phyloP scores from a whole-genome alignment of 768 basidiomycete species.

The Hydnum rufescens region DNA sequence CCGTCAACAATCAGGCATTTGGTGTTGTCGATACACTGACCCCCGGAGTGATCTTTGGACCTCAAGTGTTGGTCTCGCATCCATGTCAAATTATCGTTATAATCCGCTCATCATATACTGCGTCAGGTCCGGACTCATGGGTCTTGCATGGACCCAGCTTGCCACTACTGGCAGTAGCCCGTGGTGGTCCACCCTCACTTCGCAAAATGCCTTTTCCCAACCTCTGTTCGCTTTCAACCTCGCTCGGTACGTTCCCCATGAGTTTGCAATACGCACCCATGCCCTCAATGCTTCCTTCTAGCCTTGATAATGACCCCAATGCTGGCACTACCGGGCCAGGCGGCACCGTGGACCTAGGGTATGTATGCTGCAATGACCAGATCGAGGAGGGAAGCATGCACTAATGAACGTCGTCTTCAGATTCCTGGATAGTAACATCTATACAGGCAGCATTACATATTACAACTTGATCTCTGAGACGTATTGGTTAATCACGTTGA shows the following conservation, averaged over 20 bases:
- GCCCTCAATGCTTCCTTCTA: no score
- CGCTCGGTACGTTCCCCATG: conserved; percentile 4
- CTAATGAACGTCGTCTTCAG: not conserved
- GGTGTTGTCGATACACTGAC: not conserved
- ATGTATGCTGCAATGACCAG: not conserved
- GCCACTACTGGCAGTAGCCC: conserved; percentile 4
- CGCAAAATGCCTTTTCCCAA: conserved; percentile 3
- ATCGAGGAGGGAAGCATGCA: not conserved
- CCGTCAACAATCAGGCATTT: conserved; percentile 8
- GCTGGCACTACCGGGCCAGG: not conserved
- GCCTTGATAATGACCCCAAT: not conserved
- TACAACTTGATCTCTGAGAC: conserved; percentile 7
- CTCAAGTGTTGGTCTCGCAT: no score
- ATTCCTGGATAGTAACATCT: not conserved
- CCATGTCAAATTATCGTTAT: no score
- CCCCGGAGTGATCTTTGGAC: not conserved
- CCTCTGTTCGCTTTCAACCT: conserved; percentile 9
- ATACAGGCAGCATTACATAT: conserved; percentile 8
- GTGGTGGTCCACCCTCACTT: conserved; percentile 4
- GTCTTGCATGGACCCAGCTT: conserved; percentile 10
- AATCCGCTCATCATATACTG: not conserved
- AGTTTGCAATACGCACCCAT: no score
- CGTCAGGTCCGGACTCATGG: conserved; percentile 8
- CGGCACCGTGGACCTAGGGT: not conserved
- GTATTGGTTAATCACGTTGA: conserved; percentile 10